Evolutionary conservation across 768 basidiomycete species (phyloP).

Genomic region (Naganishia kalamii): DNA sequence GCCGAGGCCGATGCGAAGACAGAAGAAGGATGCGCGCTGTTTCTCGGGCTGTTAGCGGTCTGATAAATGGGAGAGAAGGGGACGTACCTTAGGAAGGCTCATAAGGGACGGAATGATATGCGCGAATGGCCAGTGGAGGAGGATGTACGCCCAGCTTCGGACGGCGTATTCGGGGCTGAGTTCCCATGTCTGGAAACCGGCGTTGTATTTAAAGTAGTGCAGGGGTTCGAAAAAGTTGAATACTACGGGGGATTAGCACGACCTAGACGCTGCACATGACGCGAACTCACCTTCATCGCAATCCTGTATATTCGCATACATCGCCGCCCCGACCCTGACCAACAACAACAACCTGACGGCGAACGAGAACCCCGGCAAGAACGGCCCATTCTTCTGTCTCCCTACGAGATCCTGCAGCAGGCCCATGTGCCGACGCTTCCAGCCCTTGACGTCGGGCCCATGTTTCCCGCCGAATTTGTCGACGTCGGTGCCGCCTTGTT

Average conservation of each 20-base stretch:
- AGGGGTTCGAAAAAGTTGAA: slow-evolving; percentile 99
- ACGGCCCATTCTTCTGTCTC: slow-evolving; percentile 54
- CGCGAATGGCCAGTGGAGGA: slow-evolving; percentile 64
- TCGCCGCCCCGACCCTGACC: slow-evolving; percentile 71
- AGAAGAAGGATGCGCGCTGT: slow-evolving; percentile 82
- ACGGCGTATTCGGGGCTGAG: slow-evolving; percentile 84
- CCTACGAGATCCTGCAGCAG: slow-evolving; percentile 43
- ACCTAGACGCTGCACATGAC: not conserved
- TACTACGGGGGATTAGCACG: slow-evolving; percentile 52
- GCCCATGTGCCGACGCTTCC: slow-evolving; percentile 43
- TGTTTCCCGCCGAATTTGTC: slow-evolving; percentile 25
- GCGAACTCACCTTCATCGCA: slow-evolving; percentile 80
- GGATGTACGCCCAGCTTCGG: slow-evolving; percentile 87
- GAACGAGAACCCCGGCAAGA: slow-evolving; percentile 74
- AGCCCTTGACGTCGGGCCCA: slow-evolving; percentile 21
- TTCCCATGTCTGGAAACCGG: slow-evolving; percentile 98
- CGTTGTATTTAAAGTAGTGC: slow-evolving; percentile 77
- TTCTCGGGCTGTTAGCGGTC: not conserved
- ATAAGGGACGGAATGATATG: slow-evolving; percentile 49
- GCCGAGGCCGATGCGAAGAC: slow-evolving; percentile 71
- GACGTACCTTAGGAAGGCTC: slow-evolving; percentile 62
- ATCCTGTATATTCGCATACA: slow-evolving; percentile 92
- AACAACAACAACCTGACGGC: slow-evolving; percentile 79
- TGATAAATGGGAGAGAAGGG: not conserved
- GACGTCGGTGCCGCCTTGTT: not conserved